These are phyloP conservation scores for Globisporangium recalcitrans DNA, from an alignment of 352 stramenopile genomes.

Conservation along the genomic window DNA sequence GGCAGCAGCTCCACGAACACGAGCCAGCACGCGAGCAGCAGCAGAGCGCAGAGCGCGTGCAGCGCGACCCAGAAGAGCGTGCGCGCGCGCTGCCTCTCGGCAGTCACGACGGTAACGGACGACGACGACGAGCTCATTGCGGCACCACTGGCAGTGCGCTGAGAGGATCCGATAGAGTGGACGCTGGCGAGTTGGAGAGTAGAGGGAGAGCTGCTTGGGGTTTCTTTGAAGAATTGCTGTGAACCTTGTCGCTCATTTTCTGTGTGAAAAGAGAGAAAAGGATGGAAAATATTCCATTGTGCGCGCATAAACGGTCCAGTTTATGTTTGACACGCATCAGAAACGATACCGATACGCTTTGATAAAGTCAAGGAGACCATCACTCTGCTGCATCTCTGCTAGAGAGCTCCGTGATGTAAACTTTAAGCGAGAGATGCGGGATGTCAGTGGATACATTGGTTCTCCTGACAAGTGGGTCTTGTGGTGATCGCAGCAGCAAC, in stretches of 20 bases:
- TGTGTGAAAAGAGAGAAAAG: not conserved
- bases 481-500: not conserved
- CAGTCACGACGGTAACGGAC: conserved; percentile 1
- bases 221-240: too few species aligned
- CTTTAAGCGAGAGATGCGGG: not conserved
- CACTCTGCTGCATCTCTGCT: not conserved
- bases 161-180: too few species aligned
- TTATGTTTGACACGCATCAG: conserved; percentile 1
- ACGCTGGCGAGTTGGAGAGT: not conserved
- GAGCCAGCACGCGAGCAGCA: conserved; percentile 6
- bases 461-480: not conserved
- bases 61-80: not conserved
- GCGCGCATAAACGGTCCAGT: not conserved
- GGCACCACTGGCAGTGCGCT: too few species aligned
- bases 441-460: not conserved
- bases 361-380: not conserved
- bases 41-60: not conserved
- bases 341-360: not conserved
- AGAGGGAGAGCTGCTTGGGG: not conserved
- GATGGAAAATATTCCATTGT: not conserved
- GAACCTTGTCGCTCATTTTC: not conserved
- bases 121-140: not conserved
- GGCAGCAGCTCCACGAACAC: not conserved
- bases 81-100: conserved; percentile 4
- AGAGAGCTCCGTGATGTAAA: not conserved